phyloP scores from a whole-genome alignment of 345 rosid genomes.

The Stellera chamaejasme region DNA sequence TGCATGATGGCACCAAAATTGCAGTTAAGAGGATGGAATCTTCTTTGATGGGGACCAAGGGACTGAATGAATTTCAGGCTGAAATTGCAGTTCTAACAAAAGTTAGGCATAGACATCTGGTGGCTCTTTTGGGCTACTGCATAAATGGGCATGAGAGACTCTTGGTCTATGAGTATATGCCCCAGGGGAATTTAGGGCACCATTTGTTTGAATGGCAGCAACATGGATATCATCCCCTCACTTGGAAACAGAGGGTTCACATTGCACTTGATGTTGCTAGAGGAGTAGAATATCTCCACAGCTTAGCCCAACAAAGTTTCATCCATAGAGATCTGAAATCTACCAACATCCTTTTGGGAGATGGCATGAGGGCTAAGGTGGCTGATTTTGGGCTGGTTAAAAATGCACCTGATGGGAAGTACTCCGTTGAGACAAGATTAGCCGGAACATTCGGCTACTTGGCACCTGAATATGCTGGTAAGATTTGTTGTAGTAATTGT shows the following conservation, averaged over 20 bases:
- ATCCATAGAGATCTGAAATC: constrained; percentile 91
- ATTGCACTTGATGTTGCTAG: constrained; percentile 82
- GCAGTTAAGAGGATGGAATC: constrained; percentile 89
- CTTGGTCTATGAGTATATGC: constrained; percentile 89
- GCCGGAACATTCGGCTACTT: constrained; percentile 98
- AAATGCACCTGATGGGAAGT: constrained; percentile 78
- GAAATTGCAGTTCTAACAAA: constrained; percentile 81
- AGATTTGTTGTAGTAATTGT: constrained; percentile 7
- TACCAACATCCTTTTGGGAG: constrained; percentile 79
- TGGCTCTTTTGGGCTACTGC: constrained; percentile 76
- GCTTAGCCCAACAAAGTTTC: constrained; percentile 82
- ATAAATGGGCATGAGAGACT: constrained; percentile 71
- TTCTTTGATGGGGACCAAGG: constrained; percentile 47
- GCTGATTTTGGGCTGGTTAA: constrained; percentile 92
- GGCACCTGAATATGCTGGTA: constrained; percentile 97
- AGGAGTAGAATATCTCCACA: constrained; percentile 90
- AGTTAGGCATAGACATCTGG: constrained; percentile 86
- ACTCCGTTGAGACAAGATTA: constrained; percentile 81
- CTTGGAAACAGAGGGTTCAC: constrained; percentile 79
- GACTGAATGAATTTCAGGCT: constrained; percentile 79
- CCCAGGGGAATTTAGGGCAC: constrained; percentile 73
- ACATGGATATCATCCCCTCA: constrained; percentile 37
- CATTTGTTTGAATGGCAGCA: constrained; percentile 60
- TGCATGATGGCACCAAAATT: constrained; percentile 79
- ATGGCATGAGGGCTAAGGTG: constrained; percentile 94